phyloP scores from a whole-genome alignment of 257 asterid genomes.

The Ehretia macrophylla region DNA sequence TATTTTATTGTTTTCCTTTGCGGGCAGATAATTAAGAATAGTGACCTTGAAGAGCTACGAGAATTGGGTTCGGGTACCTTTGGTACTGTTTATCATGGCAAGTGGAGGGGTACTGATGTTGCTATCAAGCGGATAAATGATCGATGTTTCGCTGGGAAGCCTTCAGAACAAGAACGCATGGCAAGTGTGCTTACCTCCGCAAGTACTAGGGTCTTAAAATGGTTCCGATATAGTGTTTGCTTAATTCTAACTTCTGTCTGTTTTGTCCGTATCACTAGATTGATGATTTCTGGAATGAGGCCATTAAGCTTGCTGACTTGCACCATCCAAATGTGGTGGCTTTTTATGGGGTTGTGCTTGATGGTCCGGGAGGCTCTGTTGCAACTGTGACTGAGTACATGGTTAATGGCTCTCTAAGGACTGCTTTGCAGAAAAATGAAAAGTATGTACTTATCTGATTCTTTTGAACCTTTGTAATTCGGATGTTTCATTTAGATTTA shows the following conservation, averaged over 20 bases:
- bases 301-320: slow-evolving; percentile 92
- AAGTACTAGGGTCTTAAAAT: not conserved
- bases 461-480: slow-evolving; percentile 3
- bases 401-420: slow-evolving; percentile 96
- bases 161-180: slow-evolving; percentile 98
- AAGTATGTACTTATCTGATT: slow-evolving; percentile 36
- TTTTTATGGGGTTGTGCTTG: slow-evolving; percentile 95
- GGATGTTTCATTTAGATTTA: not conserved
- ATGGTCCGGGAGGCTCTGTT: slow-evolving; percentile 89
- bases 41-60: slow-evolving; percentile 85
- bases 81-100: slow-evolving; percentile 99
- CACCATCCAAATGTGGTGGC: slow-evolving; percentile 99
- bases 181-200: slow-evolving; percentile 34
- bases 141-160: slow-evolving; percentile 87
- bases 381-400: slow-evolving; percentile 98
- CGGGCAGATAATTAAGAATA: slow-evolving; percentile 73
- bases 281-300: slow-evolving; percentile 99
- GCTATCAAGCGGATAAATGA: slow-evolving; percentile 93
- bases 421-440: slow-evolving; percentile 82
- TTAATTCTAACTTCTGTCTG: not conserved
- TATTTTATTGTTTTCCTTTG: not conserved
- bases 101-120: slow-evolving; percentile 99
- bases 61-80: slow-evolving; percentile 99
- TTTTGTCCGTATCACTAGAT: slow-evolving; percentile 34
- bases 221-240: not conserved